These are phyloP conservation scores for Tuctoria greenei DNA, from an alignment of 176 grass and related monocot genomes.

Conservation along the genomic window DNA sequence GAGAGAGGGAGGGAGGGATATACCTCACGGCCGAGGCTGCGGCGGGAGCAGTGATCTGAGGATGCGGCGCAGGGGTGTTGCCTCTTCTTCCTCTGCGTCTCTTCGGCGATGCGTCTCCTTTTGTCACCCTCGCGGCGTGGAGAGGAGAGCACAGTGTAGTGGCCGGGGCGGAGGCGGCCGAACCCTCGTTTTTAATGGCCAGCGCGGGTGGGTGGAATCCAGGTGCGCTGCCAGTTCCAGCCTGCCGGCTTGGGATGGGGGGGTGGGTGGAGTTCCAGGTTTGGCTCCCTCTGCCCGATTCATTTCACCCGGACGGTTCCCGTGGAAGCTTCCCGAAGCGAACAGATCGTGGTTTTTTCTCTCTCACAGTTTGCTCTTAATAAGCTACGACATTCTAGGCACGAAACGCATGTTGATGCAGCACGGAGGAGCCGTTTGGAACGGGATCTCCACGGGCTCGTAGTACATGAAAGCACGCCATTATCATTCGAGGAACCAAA, in stretches of 20 bases:
- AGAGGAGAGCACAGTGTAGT: background rate
- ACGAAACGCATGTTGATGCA: background rate
- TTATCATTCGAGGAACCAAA: too few relatives aligned
- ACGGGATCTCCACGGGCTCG: too few relatives aligned
- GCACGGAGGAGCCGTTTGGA: too few relatives aligned
- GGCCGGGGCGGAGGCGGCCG: slow-evolving; percentile 32
- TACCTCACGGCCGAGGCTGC: slow-evolving; percentile 14
- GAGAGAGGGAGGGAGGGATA: background rate
- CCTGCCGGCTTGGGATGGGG: background rate
- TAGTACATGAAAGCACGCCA: too few relatives aligned
- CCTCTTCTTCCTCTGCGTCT: background rate
- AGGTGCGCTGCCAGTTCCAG: slow-evolving; percentile 16
- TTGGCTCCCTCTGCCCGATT: background rate
- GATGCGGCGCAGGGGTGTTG: background rate
- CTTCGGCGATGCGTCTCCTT: background rate
- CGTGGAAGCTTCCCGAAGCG: slow-evolving; percentile 28
- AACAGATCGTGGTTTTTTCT: background rate
- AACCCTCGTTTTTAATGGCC: slow-evolving; percentile 40
- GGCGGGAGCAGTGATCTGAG: slow-evolving; percentile 4
- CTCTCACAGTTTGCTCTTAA: too few relatives aligned
- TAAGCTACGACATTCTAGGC: background rate
- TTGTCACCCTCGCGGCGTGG: slow-evolving; percentile 23
- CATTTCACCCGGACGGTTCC: background rate
- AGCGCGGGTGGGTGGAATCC: slow-evolving; percentile 1
- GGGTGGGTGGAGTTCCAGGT: slow-evolving; percentile 40